Evolutionary conservation across 2,329 filamentous ascomycete species (phyloP).

Genomic region (Beauveria brongniartii): DNA sequence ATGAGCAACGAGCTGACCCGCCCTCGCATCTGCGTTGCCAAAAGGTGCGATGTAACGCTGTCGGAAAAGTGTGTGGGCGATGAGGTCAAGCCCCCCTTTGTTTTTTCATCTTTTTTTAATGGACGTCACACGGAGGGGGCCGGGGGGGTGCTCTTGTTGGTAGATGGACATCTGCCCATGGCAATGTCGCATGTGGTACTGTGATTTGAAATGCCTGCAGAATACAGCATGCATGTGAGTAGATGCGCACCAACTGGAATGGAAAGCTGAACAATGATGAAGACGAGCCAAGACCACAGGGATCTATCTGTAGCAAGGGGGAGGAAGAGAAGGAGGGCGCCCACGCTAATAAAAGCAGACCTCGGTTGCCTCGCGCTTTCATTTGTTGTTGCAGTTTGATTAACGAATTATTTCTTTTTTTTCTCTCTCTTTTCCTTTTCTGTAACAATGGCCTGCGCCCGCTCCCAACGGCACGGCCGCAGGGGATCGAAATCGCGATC

Average conservation of each 20-base stretch:
- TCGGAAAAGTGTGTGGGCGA: not conserved
- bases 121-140: not conserved
- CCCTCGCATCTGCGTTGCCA: not conserved
- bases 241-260: not conserved
- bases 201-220: not conserved
- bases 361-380: too few species aligned
- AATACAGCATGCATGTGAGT: slow-evolving; percentile 4
- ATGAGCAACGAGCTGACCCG: not conserved
- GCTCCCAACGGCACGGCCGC: not conserved
- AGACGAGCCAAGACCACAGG: not conserved
- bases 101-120: not conserved
- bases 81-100: not conserved
- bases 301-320: not conserved
- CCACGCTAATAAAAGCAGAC: not conserved
- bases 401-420: not conserved
- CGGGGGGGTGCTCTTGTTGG: not conserved
- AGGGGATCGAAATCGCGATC: slow-evolving; percentile 4
- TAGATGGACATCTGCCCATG: not conserved
- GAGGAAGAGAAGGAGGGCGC: too few species aligned
- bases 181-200: not conserved
- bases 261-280: not conserved
- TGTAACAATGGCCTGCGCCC: not conserved
- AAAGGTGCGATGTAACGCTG: not conserved
- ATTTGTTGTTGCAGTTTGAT: too few species aligned
- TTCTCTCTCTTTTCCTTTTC: too few species aligned